A percentile compares a stretch with the other conserved stretches of the same genome.
Evolutionary conservation across 108 stramenopile species (phyloP).

Genomic region (Chaetoceros tenuissimus): DNA sequence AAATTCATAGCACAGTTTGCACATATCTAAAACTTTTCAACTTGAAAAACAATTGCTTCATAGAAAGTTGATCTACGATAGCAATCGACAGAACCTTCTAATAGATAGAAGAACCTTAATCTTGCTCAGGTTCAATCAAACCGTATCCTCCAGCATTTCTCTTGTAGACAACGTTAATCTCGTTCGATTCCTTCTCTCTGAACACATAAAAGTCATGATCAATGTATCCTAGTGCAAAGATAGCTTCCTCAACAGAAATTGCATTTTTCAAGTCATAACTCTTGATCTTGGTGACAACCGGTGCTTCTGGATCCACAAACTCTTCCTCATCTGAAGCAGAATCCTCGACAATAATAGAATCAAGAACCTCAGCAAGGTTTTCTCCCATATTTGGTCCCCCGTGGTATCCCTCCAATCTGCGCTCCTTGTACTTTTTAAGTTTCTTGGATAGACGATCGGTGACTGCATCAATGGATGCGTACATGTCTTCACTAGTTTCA

Average conservation of each 20-base stretch:
- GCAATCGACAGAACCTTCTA: too few relatives aligned
- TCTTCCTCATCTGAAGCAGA: constrained; percentile 27
- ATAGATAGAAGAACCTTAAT: too few relatives aligned
- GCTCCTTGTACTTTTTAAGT: constrained; percentile 78
- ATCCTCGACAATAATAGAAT: constrained; percentile 26
- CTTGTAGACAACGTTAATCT: constrained; percentile 84
- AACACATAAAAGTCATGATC: constrained; percentile 92
- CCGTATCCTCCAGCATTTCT: constrained; percentile 86
- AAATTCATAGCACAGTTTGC: too few relatives aligned
- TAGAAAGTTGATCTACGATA: too few relatives aligned
- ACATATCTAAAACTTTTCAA: too few relatives aligned
- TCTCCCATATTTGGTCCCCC: constrained; percentile 71
- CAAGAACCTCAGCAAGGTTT: constrained; percentile 63
- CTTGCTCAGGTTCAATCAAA: constrained; percentile 60
- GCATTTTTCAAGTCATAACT: constrained; percentile 72
- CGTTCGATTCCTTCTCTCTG: constrained; percentile 66
- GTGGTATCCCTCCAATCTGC: constrained; percentile 70
- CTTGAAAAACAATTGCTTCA: too few relatives aligned
- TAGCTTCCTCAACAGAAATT: constrained; percentile 76
- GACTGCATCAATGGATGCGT: constrained; percentile 67
- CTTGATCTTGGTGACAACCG: constrained; percentile 64
- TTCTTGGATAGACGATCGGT: constrained; percentile 53
- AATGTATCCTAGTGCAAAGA: constrained; percentile 85
- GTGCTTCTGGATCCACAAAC: constrained; percentile 61
- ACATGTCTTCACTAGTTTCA: constrained; percentile 74